Evolutionary conservation across 352 stramenopile genomes (phyloP), one percentile per base, ranked within the genome.

Genomic region (Pythium biforme): DNA sequence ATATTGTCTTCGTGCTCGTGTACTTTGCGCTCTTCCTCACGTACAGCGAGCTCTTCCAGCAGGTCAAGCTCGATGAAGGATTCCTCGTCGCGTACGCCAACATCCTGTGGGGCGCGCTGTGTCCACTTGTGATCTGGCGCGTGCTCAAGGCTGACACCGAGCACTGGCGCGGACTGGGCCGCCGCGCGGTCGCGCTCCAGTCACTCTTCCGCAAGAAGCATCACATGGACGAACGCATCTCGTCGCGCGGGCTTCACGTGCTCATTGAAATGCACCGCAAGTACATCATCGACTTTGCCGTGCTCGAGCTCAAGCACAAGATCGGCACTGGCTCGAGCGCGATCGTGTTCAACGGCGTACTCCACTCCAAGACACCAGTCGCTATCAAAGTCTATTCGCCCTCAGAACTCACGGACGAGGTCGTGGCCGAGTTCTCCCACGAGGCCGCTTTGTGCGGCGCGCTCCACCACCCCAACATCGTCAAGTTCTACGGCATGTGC

Each of bases 401-500:
- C 2, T 69, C 62, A 0, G 52, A 82, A 9, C 52, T 92, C 20
- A 79, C 69, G 0, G 81, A 92, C 23, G 76, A 88, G 27, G 76
- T 75, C 0, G 83, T 94, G 29, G 81, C 80, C n/a, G 81, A 85
- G 55, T 94, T 92, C 47, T 92, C 83, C 4, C 83, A 94, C 27
- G 85, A 92, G 61, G 85, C 83, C 10, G 85, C 82, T 2, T 60
- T 94, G 12, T 94, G 81, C 59, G 77, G 79, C 8, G 73, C 80
- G 17, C 70, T 94, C 9, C 68, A 87, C 33, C 84, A 94, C 52
- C 80, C 86, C 1, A 95, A 95, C 62, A 83, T 95, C 47, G 78
- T 90, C 58, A 82, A 77, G 58, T 95, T 95, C 65, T 90, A 90
- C 47, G 86, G 83, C 27, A 89, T 95, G 79, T 95, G 86, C 50